A percentile compares a stretch with the other conserved stretches of the same genome.
phyloP scores from a whole-genome alignment of 768 basidiomycete genomes.

The Neoboletus subvelutipes region DNA sequence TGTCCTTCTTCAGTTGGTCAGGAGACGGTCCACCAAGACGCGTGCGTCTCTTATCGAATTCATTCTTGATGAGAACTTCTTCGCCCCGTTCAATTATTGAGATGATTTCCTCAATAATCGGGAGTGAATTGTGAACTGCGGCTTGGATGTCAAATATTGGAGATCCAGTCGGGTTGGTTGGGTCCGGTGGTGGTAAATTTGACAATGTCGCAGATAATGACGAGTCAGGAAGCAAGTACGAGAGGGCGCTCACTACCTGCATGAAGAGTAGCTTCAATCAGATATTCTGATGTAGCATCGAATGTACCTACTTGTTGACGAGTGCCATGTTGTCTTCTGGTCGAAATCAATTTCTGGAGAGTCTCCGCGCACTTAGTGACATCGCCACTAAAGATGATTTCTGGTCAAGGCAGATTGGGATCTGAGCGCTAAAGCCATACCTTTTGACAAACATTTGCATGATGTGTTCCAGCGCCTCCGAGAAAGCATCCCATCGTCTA shows the following conservation, averaged over 20 bases:
- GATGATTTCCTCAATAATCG: constrained; percentile 71
- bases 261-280: background rate
- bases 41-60: constrained; percentile 75
- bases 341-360: constrained; percentile 72
- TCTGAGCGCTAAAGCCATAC: constrained; percentile 40
- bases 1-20: constrained; percentile 58
- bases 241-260: constrained; percentile 67
- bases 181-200: constrained; percentile 68
- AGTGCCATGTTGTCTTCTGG: constrained; percentile 60
- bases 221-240: constrained; percentile 74
- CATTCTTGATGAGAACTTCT: constrained; percentile 51
- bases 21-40: constrained; percentile 68
- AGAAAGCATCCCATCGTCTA: constrained; percentile 57
- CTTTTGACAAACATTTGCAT: constrained; percentile 54
- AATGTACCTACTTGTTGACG: constrained; percentile 48
- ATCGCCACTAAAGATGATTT: constrained; percentile 56
- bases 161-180: constrained; percentile 68
- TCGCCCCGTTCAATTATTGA: constrained; percentile 64
- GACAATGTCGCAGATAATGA: constrained; percentile 60
- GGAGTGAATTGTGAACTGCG: constrained; percentile 68
- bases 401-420: background rate
- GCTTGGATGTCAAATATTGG: constrained; percentile 56
- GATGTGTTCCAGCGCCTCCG: constrained; percentile 53
- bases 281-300: background rate
- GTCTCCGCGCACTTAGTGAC: constrained; percentile 75